Conservation (phyloP, 805 yeast genomes). For the Diddensiella transvaalensis region DNA sequence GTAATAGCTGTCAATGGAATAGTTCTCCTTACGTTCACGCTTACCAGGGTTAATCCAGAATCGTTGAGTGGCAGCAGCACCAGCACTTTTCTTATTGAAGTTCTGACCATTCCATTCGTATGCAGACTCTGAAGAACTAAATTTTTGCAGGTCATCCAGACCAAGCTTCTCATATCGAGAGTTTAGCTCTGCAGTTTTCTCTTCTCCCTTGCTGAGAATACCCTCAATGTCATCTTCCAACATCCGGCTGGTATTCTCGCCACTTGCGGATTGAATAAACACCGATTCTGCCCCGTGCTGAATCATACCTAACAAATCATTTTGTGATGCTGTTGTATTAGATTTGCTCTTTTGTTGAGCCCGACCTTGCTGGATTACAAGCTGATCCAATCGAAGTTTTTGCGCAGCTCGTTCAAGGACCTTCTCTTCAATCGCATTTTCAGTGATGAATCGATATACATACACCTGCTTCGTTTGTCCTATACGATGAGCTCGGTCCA, state of each 20-base stretch:
- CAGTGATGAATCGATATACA: constrained; percentile 90
- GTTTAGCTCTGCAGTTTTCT: constrained; percentile 73
- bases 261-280: constrained; percentile 49
- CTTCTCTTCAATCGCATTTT: constrained; percentile 93
- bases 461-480: constrained; percentile 96
- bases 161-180: constrained; percentile 83
- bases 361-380: constrained; percentile 93
- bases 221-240: constrained; percentile 76
- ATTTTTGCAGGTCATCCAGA: constrained; percentile 87
- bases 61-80: constrained; percentile 36
- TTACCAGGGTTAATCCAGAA: constrained; percentile 84
- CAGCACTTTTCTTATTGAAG: constrained; percentile 51
- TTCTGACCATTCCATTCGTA: constrained; percentile 97
- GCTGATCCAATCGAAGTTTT: constrained; percentile 84
- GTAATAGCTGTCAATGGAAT: constrained; percentile 83
- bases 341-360: constrained; percentile 39
- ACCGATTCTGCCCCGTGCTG: constrained; percentile 94
- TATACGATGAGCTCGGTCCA: constrained; percentile 97
- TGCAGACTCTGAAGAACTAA: constrained; percentile 74
- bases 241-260: constrained; percentile 18
- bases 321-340: constrained; percentile 41
- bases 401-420: constrained; percentile 96
- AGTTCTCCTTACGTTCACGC: constrained; percentile 51
- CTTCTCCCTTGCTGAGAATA: constrained; percentile 75
- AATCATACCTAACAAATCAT: constrained; percentile 85